Conservation (phyloP, 768 basidiomycete genomes). For the Tulasnella sp. region DNA sequence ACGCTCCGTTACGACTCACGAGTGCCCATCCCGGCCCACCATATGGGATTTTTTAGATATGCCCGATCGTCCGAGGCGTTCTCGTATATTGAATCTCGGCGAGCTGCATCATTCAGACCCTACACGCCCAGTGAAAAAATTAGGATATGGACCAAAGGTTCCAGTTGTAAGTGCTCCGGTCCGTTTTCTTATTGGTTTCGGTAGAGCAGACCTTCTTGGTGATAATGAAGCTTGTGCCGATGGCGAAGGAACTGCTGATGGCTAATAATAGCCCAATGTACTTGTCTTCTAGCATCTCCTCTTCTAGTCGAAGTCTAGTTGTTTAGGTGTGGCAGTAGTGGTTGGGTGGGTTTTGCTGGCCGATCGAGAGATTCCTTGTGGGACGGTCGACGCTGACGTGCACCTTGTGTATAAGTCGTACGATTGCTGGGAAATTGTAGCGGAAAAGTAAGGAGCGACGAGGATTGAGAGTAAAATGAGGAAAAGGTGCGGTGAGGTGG, state of each 20-base stretch:
- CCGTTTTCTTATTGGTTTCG: background rate
- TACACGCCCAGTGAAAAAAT: conserved; percentile 43
- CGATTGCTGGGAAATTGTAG: background rate
- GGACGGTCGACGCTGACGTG: background rate
- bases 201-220: conserved; percentile 83
- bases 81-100: conserved; percentile 54
- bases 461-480: conserved; percentile 9
- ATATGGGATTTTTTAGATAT: conserved; percentile 89
- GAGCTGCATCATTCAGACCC: conserved; percentile 88
- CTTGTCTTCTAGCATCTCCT: conserved; percentile 84
- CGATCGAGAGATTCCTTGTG: conserved; percentile 1
- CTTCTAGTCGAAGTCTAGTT: background rate
- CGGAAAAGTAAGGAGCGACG: conserved; percentile 7
- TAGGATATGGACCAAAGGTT: background rate
- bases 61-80: conserved; percentile 78
- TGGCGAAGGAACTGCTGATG: conserved; percentile 78
- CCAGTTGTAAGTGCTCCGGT: background rate
- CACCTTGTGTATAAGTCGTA: conserved; percentile 3
- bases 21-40: conserved; percentile 96
- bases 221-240: conserved; percentile 97
- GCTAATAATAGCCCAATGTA: conserved; percentile 93
- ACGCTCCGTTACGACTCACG: conserved; percentile 54
- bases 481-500: background rate
- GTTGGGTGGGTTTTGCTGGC: background rate
- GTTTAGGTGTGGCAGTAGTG: background rate